Conservation (phyloP, 495 filamentous ascomycete species). For the Darksidea phi region DNA sequence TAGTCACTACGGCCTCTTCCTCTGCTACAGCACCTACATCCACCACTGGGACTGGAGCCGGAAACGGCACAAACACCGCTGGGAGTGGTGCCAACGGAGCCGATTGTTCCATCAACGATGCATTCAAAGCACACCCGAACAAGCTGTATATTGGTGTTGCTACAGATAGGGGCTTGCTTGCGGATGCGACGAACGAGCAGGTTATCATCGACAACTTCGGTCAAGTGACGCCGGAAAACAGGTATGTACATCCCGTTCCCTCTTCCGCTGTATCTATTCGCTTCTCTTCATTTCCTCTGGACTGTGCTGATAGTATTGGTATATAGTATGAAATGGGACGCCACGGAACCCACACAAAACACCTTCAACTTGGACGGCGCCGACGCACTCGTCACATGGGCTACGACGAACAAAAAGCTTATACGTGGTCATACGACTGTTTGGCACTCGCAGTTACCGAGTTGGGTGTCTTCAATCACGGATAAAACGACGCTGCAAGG, state of each 20-base stretch:
- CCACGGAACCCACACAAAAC: constrained; percentile 50
- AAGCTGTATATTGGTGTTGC: constrained; percentile 27
- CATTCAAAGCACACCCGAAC: constrained; percentile 11
- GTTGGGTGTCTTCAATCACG: constrained; percentile 57
- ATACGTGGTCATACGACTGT: constrained; percentile 63
- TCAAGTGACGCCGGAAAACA: constrained; percentile 63
- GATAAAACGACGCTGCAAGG: constrained; percentile 51
- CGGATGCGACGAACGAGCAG: constrained; percentile 3
- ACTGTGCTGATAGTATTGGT: neutral
- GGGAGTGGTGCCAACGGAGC: constrained; percentile 3
- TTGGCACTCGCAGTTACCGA: constrained; percentile 64
- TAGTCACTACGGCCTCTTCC: neutral
- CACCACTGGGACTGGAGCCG: neutral
- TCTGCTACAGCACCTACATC: neutral
- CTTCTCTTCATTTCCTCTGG: neutral
- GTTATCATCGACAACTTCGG: constrained; percentile 44
- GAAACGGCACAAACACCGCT: neutral
- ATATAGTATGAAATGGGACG: constrained; percentile 60
- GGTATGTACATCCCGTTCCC: constrained; percentile 1
- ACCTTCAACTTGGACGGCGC: constrained; percentile 53
- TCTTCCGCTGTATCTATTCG: neutral
- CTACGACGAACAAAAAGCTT: constrained; percentile 53
- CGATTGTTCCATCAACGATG: constrained; percentile 13
- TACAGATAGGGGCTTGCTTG: constrained; percentile 4
- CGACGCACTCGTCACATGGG: constrained; percentile 62